These are phyloP conservation scores for Cercospora citrullina DNA, from an alignment of 2,329 filamentous ascomycete genomes.

Conservation along the genomic window DNA sequence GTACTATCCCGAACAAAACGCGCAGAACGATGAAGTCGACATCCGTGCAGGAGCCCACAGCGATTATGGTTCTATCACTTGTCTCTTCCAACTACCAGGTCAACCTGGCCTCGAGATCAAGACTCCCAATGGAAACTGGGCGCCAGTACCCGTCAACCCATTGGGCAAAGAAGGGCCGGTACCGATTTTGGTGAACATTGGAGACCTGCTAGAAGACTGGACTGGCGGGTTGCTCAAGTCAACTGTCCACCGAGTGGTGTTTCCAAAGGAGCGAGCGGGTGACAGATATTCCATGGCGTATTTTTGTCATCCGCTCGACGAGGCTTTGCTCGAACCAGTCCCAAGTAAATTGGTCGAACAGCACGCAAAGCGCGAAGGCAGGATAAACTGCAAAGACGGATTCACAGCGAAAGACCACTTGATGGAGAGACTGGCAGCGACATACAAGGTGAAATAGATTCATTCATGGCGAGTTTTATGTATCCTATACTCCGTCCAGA, in stretches of 20 bases:
- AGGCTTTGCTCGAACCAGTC: constrained; percentile 55
- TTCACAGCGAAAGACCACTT: constrained; percentile 62
- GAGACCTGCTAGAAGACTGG: constrained; percentile 78
- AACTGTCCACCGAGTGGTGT: constrained; percentile 86
- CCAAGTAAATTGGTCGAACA: constrained; percentile 53
- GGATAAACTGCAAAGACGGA: constrained; percentile 39
- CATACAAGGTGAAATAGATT: constrained; percentile 49
- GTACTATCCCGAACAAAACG: constrained; percentile 41
- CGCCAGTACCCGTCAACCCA: constrained; percentile 48
- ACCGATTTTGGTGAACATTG: constrained; percentile 73
- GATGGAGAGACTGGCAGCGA: constrained; percentile 57
- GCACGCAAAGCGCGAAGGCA: constrained; percentile 36
- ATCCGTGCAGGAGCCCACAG: constrained; percentile 89
- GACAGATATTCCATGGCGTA: constrained; percentile 48
- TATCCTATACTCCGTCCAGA: background rate
- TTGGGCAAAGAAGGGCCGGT: constrained; percentile 41
- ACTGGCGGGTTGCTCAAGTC: constrained; percentile 83
- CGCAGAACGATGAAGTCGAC: constrained; percentile 48
- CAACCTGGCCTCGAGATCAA: constrained; percentile 86
- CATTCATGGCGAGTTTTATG: background rate
- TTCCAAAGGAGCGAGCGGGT: constrained; percentile 48
- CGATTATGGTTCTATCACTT: constrained; percentile 71
- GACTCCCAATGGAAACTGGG: constrained; percentile 51
- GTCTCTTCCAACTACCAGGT: constrained; percentile 79
- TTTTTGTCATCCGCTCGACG: constrained; percentile 63